Evolutionary conservation across 768 basidiomycete genomes (phyloP), one percentile per base, ranked within the genome.

Genomic region (Galerina marginata): DNA sequence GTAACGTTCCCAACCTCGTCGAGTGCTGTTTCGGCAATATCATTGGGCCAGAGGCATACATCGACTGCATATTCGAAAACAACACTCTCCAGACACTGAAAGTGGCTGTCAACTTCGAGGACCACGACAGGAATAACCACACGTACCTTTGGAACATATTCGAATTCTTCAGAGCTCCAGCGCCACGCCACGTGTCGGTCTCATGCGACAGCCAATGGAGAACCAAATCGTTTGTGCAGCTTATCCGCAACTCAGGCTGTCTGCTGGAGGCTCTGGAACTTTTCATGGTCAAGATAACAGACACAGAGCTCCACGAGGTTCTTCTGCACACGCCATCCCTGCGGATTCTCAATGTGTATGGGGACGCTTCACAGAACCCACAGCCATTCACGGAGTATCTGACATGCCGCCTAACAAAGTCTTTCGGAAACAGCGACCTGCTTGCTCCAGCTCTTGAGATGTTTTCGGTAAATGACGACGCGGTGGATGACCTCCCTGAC

Each of bases 381-480:
- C 54, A 54, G 26, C 50, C 60, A n/a, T 36, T 61, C n/a, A 53
- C 37, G 4, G 38, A 26, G 10, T 38, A 56, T 9, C 12, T 61
- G 36, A 51, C 56, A 47, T 39, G 15, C 36, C 26, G 36, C n/a
- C 43, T 61, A 9, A 58, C 56, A 4, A 50, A 51, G n/a, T 47
- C 23, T 33, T 47, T 54, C 5, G 14, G 49, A 20, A 53, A 50
- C 9, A 12, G 23, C 3, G 25, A 44, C 7, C 44, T 61, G 54
- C 54, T 61, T 25, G 47, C 42, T 16, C 56, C 56, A 6, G 16
- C 43, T 26, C 16, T 61, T 3, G 54, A 56, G 29, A 45, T 56
- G 36, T 56, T 61, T 20, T 46, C 60, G 6, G 33, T 61, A n/a
- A 61, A 61, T 48, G 60, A 61, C 11, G 60, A 61, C 20, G 60